phyloP scores from a whole-genome alignment of 2,329 filamentous ascomycete species.

The Colletotrichum magnum region DNA sequence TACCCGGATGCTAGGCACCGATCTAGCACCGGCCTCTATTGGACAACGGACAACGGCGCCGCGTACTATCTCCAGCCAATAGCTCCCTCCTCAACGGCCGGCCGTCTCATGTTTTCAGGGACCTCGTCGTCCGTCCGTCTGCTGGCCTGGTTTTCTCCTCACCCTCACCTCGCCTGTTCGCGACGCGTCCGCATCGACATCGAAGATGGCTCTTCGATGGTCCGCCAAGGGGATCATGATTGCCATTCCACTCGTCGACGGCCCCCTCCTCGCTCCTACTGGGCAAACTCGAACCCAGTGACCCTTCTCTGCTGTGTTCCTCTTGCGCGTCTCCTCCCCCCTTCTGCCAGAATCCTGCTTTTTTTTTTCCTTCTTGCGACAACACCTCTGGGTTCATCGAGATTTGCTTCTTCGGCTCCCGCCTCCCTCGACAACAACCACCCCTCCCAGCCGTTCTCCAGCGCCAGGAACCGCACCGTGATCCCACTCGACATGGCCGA shows the following conservation, averaged over 20 bases:
- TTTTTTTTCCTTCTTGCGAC: neutral
- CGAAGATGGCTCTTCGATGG: no score
- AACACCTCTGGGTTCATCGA: neutral
- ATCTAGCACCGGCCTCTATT: slow-evolving; percentile 7
- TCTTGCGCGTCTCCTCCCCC: no score
- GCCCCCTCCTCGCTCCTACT: no score
- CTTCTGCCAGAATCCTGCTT: neutral
- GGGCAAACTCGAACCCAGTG: no score
- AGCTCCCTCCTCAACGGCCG: slow-evolving; percentile 8
- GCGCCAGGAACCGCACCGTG: neutral
- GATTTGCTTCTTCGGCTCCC: neutral
- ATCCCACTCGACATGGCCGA: slow-evolving; percentile 29
- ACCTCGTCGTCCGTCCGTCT: slow-evolving; percentile 4
- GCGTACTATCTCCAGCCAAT: slow-evolving; percentile 14
- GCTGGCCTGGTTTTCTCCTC: neutral
- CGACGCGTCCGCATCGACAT: neutral
- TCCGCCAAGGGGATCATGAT: no score
- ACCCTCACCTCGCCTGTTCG: neutral
- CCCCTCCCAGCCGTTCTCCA: slow-evolving; percentile 7
- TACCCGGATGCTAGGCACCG: slow-evolving; percentile 17
- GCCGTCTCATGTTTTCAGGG: slow-evolving; percentile 20
- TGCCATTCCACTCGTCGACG: no score
- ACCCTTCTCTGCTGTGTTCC: no score
- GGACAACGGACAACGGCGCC: slow-evolving; percentile 4
- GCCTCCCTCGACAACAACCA: neutral